phyloP scores from a whole-genome alignment of 2,329 filamentous ascomycete species.

The Ascochyta fabae region DNA sequence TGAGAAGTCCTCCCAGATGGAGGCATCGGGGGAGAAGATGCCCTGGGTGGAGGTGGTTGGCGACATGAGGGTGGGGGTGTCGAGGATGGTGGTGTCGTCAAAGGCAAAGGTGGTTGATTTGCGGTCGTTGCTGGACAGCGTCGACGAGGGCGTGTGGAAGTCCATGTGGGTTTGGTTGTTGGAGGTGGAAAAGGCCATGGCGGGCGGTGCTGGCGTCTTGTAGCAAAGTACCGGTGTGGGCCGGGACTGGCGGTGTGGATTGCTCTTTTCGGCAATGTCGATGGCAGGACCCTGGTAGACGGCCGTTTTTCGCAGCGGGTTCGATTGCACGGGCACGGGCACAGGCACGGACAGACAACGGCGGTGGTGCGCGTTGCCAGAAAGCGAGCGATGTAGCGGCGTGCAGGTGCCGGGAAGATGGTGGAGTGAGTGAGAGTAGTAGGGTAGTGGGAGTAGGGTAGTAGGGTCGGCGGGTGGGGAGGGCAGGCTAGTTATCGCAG shows the following conservation, averaged over 20 bases:
- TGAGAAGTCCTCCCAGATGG: constrained; percentile 56
- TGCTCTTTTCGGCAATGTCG: constrained; percentile 43
- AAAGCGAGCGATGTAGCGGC: constrained; percentile 11
- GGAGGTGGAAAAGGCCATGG: constrained; percentile 45
- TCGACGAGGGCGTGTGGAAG: constrained; percentile 48
- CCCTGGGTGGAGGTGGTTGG: constrained; percentile 56
- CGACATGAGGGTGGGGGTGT: constrained; percentile 55
- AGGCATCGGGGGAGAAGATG: constrained; percentile 60
- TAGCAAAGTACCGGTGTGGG: constrained; percentile 50
- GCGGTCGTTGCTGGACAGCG: constrained; percentile 45
- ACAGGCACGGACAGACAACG: constrained; percentile 13
- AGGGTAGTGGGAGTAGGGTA: no score
- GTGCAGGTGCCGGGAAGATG: background rate
- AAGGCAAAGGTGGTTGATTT: constrained; percentile 52
- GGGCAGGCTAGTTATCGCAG: constrained; percentile 32
- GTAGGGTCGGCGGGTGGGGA: constrained; percentile 25
- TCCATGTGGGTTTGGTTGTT: constrained; percentile 43
- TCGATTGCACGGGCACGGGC: constrained; percentile 2
- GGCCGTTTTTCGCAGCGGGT: constrained; percentile 7
- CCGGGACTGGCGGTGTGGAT: constrained; percentile 49
- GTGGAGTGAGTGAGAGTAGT: constrained; percentile 19
- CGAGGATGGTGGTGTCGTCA: constrained; percentile 56
- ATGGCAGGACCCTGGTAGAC: constrained; percentile 19
- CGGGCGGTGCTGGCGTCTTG: constrained; percentile 39
- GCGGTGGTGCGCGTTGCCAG: background rate